Conservation (phyloP, 1,284 basidiomycete species). For the Cutaneotrichosporon cutaneum region DNA sequence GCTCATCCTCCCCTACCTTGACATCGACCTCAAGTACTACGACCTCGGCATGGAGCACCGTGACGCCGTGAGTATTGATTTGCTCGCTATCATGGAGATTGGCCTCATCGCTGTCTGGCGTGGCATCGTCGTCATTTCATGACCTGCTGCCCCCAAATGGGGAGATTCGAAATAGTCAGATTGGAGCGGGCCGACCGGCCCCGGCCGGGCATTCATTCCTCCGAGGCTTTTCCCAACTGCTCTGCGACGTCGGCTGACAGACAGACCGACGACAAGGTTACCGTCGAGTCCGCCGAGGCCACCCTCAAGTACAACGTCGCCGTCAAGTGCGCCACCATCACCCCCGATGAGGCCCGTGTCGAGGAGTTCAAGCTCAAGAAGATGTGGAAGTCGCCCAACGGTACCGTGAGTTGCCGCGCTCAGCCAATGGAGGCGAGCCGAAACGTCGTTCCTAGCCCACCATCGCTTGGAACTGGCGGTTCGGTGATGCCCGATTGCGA, state of each 20-base stretch:
- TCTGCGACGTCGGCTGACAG: background rate
- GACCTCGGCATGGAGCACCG: conserved; percentile 92
- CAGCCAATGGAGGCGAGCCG: background rate
- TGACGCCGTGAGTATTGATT: conserved; percentile 64
- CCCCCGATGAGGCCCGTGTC: conserved; percentile 75
- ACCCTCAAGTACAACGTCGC: conserved; percentile 84
- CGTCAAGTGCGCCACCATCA: conserved; percentile 87
- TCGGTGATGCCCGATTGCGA: background rate
- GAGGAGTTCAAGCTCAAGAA: conserved; percentile 92
- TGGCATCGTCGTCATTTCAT: background rate
- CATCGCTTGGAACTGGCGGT: background rate
- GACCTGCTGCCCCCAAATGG: background rate
- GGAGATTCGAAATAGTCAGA: conserved; percentile 12
- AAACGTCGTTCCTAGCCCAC: background rate
- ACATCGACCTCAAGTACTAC: conserved; percentile 97
- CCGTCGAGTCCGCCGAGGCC: conserved; percentile 88
- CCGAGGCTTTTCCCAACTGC: conserved; percentile 18
- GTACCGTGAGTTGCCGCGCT: conserved; percentile 63
- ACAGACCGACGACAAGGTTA: conserved; percentile 91
- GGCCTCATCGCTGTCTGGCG: background rate
- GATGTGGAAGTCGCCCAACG: conserved; percentile 97
- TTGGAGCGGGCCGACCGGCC: conserved; percentile 9
- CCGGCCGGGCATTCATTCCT: conserved; percentile 14
- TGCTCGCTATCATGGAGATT: too few species aligned
- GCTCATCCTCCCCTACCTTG: conserved; percentile 92